A percentile compares a stretch with the other conserved stretches of the same genome.
Evolutionary conservation across 139 green algal genomes (phyloP).

Genomic region (Chlamydomonas sphaeroides): DNA sequence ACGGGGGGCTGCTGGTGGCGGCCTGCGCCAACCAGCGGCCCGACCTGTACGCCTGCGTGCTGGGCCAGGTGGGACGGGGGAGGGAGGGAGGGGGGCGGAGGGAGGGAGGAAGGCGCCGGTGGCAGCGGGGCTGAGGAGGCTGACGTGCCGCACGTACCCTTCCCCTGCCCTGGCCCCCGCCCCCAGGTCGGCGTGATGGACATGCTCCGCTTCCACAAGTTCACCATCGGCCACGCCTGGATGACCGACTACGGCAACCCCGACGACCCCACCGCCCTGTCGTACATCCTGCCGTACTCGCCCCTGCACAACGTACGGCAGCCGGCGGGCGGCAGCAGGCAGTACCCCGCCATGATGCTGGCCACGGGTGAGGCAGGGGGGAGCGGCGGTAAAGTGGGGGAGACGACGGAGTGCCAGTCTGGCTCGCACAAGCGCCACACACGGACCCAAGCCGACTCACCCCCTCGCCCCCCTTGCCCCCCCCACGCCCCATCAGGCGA

Average conservation of each 20-base stretch:
- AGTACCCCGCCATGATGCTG: slow-evolving; percentile 89
- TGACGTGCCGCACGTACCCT: too few relatives aligned
- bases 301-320: slow-evolving; percentile 93
- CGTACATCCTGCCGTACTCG: slow-evolving; percentile 77
- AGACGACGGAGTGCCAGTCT: too few relatives aligned
- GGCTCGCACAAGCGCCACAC: too few relatives aligned
- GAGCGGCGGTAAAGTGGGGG: too few relatives aligned
- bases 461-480: not conserved
- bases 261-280: slow-evolving; percentile 71
- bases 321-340: slow-evolving; percentile 50
- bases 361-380: slow-evolving; percentile 67
- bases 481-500: slow-evolving; percentile 46
- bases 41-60: slow-evolving; percentile 86
- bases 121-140: too few relatives aligned
- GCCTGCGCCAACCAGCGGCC: slow-evolving; percentile 93
- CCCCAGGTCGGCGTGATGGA: slow-evolving; percentile 92
- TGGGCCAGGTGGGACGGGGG: slow-evolving; percentile 70
- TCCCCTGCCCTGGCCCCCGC: too few relatives aligned
- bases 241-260: slow-evolving; percentile 85
- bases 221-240: slow-evolving; percentile 94
- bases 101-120: too few relatives aligned
- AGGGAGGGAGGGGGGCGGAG: not conserved
- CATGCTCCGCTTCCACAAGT: slow-evolving; percentile 96
- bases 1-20: slow-evolving; percentile 93
- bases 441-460: not conserved